Percentiles rank a stretch among this genome's conserved stretches.
phyloP scores from a whole-genome alignment of 2,329 filamentous ascomycete species.

The Cordyceps javanica region DNA sequence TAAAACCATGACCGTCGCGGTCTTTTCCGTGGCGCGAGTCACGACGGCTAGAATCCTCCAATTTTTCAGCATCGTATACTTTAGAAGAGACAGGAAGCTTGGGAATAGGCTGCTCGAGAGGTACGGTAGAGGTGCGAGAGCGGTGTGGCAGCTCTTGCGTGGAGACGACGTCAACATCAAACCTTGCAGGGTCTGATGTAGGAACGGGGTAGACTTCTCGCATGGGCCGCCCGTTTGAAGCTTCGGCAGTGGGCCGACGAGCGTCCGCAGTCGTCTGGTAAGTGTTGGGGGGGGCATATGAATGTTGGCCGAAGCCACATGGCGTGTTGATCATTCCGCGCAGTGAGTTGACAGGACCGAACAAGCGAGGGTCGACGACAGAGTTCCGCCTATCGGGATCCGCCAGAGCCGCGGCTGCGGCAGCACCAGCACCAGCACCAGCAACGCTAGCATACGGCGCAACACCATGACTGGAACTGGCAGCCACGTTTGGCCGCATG shows the following conservation, averaged over 20 bases:
- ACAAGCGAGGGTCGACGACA: slow-evolving; percentile 51
- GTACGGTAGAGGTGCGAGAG: slow-evolving; percentile 52
- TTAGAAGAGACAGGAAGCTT: slow-evolving; percentile 64
- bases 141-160: slow-evolving; percentile 34
- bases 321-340: slow-evolving; percentile 48
- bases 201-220: slow-evolving; percentile 62
- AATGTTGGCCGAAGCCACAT: slow-evolving; percentile 44
- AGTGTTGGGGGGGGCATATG: slow-evolving; percentile 23
- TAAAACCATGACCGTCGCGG: slow-evolving; percentile 21
- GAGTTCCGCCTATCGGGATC: slow-evolving; percentile 36
- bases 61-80: slow-evolving; percentile 52
- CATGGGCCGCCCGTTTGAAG: slow-evolving; percentile 31
- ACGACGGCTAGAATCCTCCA: slow-evolving; percentile 30
- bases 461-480: slow-evolving; percentile 17
- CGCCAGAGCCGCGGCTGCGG: slow-evolving; percentile 18
- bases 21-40: slow-evolving; percentile 22
- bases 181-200: slow-evolving; percentile 57
- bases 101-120: slow-evolving; percentile 81
- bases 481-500: slow-evolving; percentile 16
- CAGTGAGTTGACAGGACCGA: slow-evolving; percentile 57
- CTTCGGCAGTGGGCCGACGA: slow-evolving; percentile 18
- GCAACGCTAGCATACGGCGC: slow-evolving; percentile 24
- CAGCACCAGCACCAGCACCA: slow-evolving; percentile 31
- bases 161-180: slow-evolving; percentile 46
- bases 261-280: slow-evolving; percentile 18